Evolutionary conservation across 768 basidiomycete species (phyloP), one percentile per base, ranked within the genome.

Genomic region (Phaffia tasmanica): DNA sequence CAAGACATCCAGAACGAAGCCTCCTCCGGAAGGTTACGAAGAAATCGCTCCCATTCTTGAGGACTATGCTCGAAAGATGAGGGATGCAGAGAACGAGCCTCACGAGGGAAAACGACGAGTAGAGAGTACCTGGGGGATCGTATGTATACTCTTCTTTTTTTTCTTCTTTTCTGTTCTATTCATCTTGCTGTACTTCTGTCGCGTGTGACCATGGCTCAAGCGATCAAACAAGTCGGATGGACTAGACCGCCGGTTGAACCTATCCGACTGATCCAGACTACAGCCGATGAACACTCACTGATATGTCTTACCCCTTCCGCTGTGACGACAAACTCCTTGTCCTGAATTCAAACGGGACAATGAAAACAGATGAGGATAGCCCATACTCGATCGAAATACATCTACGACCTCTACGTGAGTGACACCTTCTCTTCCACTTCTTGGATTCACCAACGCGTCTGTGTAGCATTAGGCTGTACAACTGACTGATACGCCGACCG

Each of bases 61-160:
- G 71, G 95, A 98, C 78, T 99, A 98, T 76, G 88, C 89, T 54
- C 89, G 91, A 80, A 98, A 95, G 80, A 99, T 99, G 95, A 81
- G 95, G 63, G 95, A 99, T 77, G 95, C 78, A 48, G 95, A 99
- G 81, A 95, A 93, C 74, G 95, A 99, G 79, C 85, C 86, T 1
- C 95, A 99, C 76, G 95, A 99, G 76, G 95, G 95, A 70, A 98
- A 99, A 71, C 63, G 77, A 54, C 76, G 74, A 68, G 73, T 72
- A 9, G 77, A 77, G 69, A 72, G 71, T n/a, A 69, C 67, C 1
- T 69, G 67, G 67, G 62, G 72, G 73, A 21, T 77, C 74, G 77
- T 77, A 60, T 64, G 76, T 69, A 35, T 58, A 2, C 21, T 15
- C 46, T 46, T 3, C n/a, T 25, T 6, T 19, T 62, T 35, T 53